These are phyloP conservation scores for Coemansia sp. DNA, from an alignment of 192 early-diverging fungal species.

Conservation along the genomic window DNA sequence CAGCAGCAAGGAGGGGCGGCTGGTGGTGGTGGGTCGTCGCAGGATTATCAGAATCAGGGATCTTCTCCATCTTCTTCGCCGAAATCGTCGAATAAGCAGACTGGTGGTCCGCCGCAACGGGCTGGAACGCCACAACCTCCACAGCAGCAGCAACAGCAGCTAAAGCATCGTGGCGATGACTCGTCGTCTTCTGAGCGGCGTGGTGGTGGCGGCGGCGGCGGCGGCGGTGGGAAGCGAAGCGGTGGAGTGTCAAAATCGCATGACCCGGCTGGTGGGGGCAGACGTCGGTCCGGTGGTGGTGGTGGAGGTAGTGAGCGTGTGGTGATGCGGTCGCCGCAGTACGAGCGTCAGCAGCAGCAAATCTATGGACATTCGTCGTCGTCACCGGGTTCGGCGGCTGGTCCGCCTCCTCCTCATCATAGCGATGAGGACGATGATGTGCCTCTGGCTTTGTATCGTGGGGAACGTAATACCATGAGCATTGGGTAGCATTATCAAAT, in stretches of 20 bases:
- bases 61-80: conserved; percentile 5
- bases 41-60: conserved; percentile 8
- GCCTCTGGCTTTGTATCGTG: conserved; percentile 62
- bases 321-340: conserved; percentile 55
- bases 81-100: not conserved
- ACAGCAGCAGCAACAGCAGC: conserved; percentile 15
- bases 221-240: too few relatives aligned
- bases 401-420: too few relatives aligned
- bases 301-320: conserved; percentile 33
- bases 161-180: not conserved
- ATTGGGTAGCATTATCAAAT: too few relatives aligned
- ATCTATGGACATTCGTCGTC: conserved; percentile 38
- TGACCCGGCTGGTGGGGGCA: conserved; percentile 19
- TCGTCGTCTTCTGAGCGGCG: conserved; percentile 15
- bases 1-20: too few relatives aligned
- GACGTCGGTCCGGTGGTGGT: conserved; percentile 39
- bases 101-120: not conserved
- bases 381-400: conserved; percentile 4
- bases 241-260: conserved; percentile 15
- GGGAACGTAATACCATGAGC: conserved; percentile 54
- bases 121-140: conserved; percentile 3
- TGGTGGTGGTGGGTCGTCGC: conserved; percentile 1
- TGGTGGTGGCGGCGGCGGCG: too few relatives aligned
- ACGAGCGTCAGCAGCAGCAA: conserved; percentile 58
- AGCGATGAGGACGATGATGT: conserved; percentile 69